Evolutionary conservation across 495 filamentous ascomycete genomes (phyloP).

Genomic region (Penicillium tannophilum): DNA sequence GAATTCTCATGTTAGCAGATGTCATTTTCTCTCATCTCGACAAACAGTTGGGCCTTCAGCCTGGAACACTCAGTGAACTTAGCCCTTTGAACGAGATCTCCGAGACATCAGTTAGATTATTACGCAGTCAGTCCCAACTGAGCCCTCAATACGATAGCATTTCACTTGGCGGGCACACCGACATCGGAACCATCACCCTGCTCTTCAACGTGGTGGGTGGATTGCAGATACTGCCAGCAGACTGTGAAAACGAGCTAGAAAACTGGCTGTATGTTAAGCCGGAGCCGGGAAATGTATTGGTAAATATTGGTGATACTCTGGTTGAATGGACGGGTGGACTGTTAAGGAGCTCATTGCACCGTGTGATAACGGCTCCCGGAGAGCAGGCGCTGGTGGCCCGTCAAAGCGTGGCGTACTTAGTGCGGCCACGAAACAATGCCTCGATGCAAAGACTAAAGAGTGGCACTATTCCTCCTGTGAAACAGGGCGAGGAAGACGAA

Average conservation of each 20-base stretch:
- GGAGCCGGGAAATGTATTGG: conserved; percentile 32
- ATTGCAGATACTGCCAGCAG: conserved; percentile 30
- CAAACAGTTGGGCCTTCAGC: conserved; percentile 1
- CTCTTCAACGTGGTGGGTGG: conserved; percentile 39
- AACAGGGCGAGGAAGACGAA: conserved; percentile 8
- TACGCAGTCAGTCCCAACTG: conserved; percentile 10
- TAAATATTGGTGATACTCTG: conserved; percentile 45
- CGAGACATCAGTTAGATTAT: conserved; percentile 8
- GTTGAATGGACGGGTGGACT: conserved; percentile 41
- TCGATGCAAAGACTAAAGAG: conserved; percentile 20
- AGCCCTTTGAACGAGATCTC: conserved; percentile 3
- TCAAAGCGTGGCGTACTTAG: conserved; percentile 38
- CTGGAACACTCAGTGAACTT: conserved; percentile 4
- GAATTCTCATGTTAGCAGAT: background rate
- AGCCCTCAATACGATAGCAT: conserved; percentile 5
- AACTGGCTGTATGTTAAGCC: conserved; percentile 42
- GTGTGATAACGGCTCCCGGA: conserved; percentile 38
- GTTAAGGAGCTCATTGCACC: conserved; percentile 37
- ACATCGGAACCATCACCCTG: conserved; percentile 37
- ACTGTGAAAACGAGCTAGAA: background rate
- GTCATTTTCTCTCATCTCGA: conserved; percentile 9
- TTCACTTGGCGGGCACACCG: conserved; percentile 25
- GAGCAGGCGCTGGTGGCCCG: conserved; percentile 31
- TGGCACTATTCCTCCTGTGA: conserved; percentile 7
- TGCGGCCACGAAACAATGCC: conserved; percentile 24